Evolutionary conservation across 139 green algal species (phyloP).

Genomic region (Marvania coccoides): DNA sequence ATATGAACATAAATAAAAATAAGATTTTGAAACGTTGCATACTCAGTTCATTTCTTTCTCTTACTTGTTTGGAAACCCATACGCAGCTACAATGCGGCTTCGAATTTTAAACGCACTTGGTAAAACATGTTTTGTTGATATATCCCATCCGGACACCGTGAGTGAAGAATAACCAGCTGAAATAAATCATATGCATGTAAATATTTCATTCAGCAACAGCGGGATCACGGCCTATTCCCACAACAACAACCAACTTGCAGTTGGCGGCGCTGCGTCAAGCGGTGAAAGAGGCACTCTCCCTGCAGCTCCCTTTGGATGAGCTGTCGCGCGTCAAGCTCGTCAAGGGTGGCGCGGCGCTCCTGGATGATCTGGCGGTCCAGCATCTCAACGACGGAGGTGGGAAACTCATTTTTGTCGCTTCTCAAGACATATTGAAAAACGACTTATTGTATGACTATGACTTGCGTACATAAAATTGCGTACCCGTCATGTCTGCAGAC

Average conservation of each 20-base stretch:
- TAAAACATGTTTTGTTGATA: background rate
- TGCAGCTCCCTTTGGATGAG: background rate
- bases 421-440: background rate
- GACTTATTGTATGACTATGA: background rate
- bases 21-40: background rate
- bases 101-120: background rate
- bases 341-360: background rate
- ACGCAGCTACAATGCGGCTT: background rate
- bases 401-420: background rate
- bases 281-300: background rate
- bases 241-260: background rate
- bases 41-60: too few species aligned
- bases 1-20: background rate
- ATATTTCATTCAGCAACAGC: background rate
- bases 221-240: background rate
- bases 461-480: background rate
- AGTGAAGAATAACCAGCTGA: background rate
- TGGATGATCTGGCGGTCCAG: background rate
- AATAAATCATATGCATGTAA: background rate
- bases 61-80: too few species aligned
- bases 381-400: background rate
- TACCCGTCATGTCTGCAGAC: conserved; percentile 1
- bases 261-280: background rate
- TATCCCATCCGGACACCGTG: background rate
- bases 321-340: background rate